Evolutionary conservation across 2,329 filamentous ascomycete genomes (phyloP).

Genomic region (Sarocladium brachiariae): DNA sequence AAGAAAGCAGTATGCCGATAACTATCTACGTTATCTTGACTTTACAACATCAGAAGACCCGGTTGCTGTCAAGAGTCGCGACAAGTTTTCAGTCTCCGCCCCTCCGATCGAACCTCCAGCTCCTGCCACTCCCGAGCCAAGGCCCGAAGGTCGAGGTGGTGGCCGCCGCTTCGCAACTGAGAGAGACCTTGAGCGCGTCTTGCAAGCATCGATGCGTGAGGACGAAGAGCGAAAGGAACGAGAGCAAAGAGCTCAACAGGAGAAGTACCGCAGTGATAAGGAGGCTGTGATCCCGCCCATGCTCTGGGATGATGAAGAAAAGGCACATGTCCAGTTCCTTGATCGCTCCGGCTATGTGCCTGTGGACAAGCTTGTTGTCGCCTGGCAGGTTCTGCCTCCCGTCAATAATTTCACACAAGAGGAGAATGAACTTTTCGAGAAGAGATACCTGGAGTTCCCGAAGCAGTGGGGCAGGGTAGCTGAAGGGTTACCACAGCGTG

Average conservation of each 20-base stretch:
- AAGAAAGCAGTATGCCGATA: slow-evolving; percentile 36
- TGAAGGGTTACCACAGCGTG: slow-evolving; percentile 56
- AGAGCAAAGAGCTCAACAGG: slow-evolving; percentile 55
- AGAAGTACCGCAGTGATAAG: slow-evolving; percentile 67
- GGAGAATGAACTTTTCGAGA: slow-evolving; percentile 65
- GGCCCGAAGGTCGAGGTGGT: slow-evolving; percentile 47
- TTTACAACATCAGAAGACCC: slow-evolving; percentile 52
- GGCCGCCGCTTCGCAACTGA: slow-evolving; percentile 61
- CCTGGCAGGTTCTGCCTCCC: slow-evolving; percentile 66
- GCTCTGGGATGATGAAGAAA: slow-evolving; percentile 56
- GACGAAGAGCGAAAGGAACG: slow-evolving; percentile 65
- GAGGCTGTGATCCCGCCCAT: slow-evolving; percentile 70
- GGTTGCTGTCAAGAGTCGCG: slow-evolving; percentile 46
- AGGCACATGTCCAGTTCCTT: slow-evolving; percentile 50
- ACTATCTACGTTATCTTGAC: slow-evolving; percentile 45
- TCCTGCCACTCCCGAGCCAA: slow-evolving; percentile 43
- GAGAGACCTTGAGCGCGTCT: slow-evolving; percentile 63
- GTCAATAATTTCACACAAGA: slow-evolving; percentile 68
- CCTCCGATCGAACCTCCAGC: slow-evolving; percentile 27
- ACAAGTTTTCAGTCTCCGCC: slow-evolving; percentile 40
- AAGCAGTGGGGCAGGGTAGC: slow-evolving; percentile 81
- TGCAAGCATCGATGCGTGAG: slow-evolving; percentile 65
- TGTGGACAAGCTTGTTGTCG: slow-evolving; percentile 58
- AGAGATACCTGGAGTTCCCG: slow-evolving; percentile 65
- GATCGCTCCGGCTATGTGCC: slow-evolving; percentile 61